Conservation (phyloP, 805 yeast species). For the Kodamaea hsintzibuensis region DNA sequence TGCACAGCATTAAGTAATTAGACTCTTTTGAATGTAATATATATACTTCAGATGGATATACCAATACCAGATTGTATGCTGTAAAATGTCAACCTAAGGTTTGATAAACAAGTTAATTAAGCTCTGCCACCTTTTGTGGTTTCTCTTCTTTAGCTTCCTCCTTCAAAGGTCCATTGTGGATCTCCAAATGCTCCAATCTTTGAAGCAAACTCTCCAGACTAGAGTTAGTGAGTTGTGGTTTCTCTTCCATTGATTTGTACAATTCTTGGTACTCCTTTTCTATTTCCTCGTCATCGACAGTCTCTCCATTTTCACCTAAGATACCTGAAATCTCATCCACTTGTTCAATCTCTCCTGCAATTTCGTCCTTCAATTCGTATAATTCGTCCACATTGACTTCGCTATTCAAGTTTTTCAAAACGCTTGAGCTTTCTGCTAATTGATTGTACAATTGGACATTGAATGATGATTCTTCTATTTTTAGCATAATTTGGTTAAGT, state of each 20-base stretch:
- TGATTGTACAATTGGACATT: slow-evolving; percentile 28
- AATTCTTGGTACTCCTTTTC: slow-evolving; percentile 31
- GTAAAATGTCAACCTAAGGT: no score
- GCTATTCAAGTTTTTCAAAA: slow-evolving; percentile 29
- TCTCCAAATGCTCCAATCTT: background rate
- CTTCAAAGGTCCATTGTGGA: background rate
- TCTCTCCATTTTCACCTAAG: slow-evolving; percentile 14
- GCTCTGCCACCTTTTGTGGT: background rate
- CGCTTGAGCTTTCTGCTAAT: slow-evolving; percentile 25
- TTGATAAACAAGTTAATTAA: background rate
- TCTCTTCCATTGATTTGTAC: slow-evolving; percentile 15
- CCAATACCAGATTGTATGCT: no score
- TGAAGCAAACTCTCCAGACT: slow-evolving; percentile 1
- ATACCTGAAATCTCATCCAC: slow-evolving; percentile 30
- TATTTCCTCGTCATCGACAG: slow-evolving; percentile 25
- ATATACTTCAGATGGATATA: no score
- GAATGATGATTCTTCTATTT: slow-evolving; percentile 37
- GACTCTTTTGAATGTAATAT: no score
- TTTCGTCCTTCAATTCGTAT: slow-evolving; percentile 26
- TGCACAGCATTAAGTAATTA: no score
- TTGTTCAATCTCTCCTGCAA: slow-evolving; percentile 30
- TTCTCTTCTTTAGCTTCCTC: slow-evolving; percentile 1
- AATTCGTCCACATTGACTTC: slow-evolving; percentile 28
- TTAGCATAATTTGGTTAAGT: slow-evolving; percentile 24
- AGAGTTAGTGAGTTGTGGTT: background rate